Base-by-base conservation (phyloP, 139 green algal genomes). In the Micractinium conductrix region DNA sequence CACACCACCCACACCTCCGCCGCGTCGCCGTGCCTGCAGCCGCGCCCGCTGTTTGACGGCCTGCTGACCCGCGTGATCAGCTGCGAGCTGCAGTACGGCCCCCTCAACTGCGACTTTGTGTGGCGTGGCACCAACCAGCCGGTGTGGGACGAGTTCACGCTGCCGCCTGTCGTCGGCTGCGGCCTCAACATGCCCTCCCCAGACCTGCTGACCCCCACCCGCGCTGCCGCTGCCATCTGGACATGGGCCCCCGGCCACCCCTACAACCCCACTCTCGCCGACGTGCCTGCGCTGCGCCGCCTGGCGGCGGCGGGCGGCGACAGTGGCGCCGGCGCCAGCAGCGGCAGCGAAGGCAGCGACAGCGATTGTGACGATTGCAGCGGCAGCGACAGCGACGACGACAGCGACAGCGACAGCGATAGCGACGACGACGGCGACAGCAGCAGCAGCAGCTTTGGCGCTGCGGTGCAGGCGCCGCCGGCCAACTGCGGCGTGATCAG, bases 31-130 rank as follows among this genome's bases (percentile, higher is more conserved):
- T 53, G 35, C 35, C 2, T 42, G 53, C 78, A 83, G 53, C 21
- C 48, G 38, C 50, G 62, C 45, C 67, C n/a, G 38, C 60, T 89
- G 70, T 84, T 87, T 43, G 74, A 76, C 37, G 88, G 89, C 0
- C 43, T 58, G 40, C 43, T 95, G 62, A 72, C 89, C 24, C 86
- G 93, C 10, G 79, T 93, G 28, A 78, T 86, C n/a, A 90, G 85
- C 40, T 96, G 93, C 81, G 88, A 94, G 84, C 85, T 96, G 62
- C 50, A 83, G 50, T 96, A 96, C 80, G 93, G 93, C 33, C 91
- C 90, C 12, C 83, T 94, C 45, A 92, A 93, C 87, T 96, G 93
- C 85, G 86, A 91, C 40, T 91, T 96, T 79, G 60, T 88, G 71
- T 93, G 74, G 76, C 71, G 80, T 35, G 67, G 65, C 19, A 63